These are phyloP conservation scores for Hymenoscyphus fructigenus DNA, from an alignment of 2,329 filamentous ascomycete species.

Conservation along the genomic window DNA sequence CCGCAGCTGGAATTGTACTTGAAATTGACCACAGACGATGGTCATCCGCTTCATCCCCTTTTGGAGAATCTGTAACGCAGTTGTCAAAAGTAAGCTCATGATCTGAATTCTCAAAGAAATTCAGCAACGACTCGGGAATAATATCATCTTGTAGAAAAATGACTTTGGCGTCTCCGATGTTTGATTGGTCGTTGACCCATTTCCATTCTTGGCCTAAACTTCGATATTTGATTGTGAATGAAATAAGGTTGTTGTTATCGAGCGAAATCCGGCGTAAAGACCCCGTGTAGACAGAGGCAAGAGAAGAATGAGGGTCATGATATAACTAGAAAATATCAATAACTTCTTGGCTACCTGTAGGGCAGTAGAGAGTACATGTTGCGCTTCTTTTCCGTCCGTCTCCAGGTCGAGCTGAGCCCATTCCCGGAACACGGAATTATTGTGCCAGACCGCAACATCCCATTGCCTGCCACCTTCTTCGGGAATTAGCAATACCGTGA, in stretches of 20 bases:
- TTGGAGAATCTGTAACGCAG: neutral
- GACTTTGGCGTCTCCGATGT: conserved; percentile 10
- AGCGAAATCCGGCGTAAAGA: neutral
- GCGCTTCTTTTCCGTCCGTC: neutral
- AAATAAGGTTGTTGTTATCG: neutral
- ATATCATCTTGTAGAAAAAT: conserved; percentile 8
- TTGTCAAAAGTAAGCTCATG: neutral
- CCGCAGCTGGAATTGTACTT: conserved; percentile 12
- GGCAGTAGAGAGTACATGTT: neutral
- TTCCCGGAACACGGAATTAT: conserved; percentile 8
- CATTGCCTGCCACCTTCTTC: neutral
- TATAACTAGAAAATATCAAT: neutral
- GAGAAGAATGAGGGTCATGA: neutral
- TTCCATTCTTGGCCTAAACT: conserved; percentile 11
- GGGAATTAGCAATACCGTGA: conserved; percentile 1
- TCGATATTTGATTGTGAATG: conserved; percentile 15
- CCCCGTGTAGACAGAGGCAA: neutral
- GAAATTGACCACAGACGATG: conserved; percentile 11
- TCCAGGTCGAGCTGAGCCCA: conserved; percentile 6
- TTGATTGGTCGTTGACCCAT: conserved; percentile 10
- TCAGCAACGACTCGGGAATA: neutral
- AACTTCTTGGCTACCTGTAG: neutral
- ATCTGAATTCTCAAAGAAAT: conserved; percentile 4
- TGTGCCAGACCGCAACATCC: conserved; percentile 13
- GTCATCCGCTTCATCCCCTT: neutral